Conservation (phyloP, 352 stramenopile genomes). For the Thraustochytrium sp. region DNA sequence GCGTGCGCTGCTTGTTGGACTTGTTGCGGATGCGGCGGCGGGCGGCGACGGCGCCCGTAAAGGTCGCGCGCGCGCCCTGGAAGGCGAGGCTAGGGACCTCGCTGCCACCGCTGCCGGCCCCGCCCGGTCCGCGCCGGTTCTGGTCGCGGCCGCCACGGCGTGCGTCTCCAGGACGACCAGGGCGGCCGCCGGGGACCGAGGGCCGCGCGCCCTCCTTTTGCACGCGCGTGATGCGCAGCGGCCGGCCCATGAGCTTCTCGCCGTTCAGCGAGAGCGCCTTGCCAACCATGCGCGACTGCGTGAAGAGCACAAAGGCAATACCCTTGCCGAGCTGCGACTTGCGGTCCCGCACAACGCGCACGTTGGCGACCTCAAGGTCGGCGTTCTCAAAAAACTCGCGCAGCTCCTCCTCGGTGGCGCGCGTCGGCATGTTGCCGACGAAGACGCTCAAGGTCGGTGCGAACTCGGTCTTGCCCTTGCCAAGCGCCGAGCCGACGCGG, state of each 20-base stretch:
- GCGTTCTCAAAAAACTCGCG: slow-evolving; percentile 64
- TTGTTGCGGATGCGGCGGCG: neutral
- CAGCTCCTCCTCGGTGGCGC: slow-evolving; percentile 62
- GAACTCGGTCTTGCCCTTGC: slow-evolving; percentile 64
- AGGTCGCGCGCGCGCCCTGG: neutral
- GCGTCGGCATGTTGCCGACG: slow-evolving; percentile 70
- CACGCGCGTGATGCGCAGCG: slow-evolving; percentile 68
- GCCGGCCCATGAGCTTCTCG: slow-evolving; percentile 63
- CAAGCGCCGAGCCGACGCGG: slow-evolving; percentile 51
- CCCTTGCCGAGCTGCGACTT: slow-evolving; percentile 68
- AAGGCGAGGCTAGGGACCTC: neutral
- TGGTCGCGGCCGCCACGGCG: neutral
- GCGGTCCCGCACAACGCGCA: slow-evolving; percentile 73
- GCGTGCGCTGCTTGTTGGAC: neutral
- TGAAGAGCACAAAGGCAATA: slow-evolving; percentile 73
- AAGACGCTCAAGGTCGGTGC: slow-evolving; percentile 70
- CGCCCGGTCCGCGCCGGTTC: neutral
- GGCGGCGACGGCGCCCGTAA: neutral
- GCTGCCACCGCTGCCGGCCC: neutral
- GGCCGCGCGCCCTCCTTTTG: too few species aligned
- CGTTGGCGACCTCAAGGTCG: slow-evolving; percentile 61
- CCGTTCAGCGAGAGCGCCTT: slow-evolving; percentile 65
- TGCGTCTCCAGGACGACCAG: neutral
- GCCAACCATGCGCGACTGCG: slow-evolving; percentile 56
- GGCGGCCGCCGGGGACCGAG: neutral